Conservation (phyloP, 495 filamentous ascomycete genomes). For the Wilcoxina mikolae region DNA sequence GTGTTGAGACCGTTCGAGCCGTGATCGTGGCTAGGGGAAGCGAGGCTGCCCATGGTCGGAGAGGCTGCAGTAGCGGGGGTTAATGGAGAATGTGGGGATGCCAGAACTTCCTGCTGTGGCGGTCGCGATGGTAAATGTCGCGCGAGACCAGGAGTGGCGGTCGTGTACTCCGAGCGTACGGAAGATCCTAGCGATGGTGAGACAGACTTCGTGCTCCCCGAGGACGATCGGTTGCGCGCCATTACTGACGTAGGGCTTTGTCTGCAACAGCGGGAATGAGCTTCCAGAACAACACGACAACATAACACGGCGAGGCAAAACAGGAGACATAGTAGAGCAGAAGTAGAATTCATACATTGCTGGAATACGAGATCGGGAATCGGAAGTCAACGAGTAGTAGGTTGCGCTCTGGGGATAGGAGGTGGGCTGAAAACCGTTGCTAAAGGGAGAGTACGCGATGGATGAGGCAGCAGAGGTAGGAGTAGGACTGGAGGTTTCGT, state of each 20-base stretch:
- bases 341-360: slow-evolving; percentile 26
- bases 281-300: slow-evolving; percentile 13
- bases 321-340: no score
- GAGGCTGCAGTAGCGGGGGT: slow-evolving; percentile 21
- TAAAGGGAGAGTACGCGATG: slow-evolving; percentile 24
- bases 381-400: slow-evolving; percentile 19
- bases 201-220: slow-evolving; percentile 28
- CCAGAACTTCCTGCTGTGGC: slow-evolving; percentile 20
- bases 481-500: slow-evolving; percentile 27
- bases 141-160: slow-evolving; percentile 24
- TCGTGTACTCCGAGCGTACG: slow-evolving; percentile 24
- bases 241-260: slow-evolving; percentile 28
- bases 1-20: slow-evolving; percentile 25
- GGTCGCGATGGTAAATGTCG: slow-evolving; percentile 24
- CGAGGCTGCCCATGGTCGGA: slow-evolving; percentile 18
- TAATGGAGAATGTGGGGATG: slow-evolving; percentile 25
- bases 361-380: slow-evolving; percentile 25
- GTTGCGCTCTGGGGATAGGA: slow-evolving; percentile 25
- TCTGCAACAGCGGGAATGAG: slow-evolving; percentile 23
- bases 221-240: slow-evolving; percentile 25
- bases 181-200: slow-evolving; percentile 27
- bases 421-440: slow-evolving; percentile 22
- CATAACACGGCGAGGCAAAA: slow-evolving; percentile 3
- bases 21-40: slow-evolving; percentile 22
- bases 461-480: slow-evolving; percentile 26